Percentiles rank a stretch among this genome's conserved stretches.
Evolutionary conservation across 2,329 filamentous ascomycete genomes (phyloP).

Genomic region (Xylaria multiplex): DNA sequence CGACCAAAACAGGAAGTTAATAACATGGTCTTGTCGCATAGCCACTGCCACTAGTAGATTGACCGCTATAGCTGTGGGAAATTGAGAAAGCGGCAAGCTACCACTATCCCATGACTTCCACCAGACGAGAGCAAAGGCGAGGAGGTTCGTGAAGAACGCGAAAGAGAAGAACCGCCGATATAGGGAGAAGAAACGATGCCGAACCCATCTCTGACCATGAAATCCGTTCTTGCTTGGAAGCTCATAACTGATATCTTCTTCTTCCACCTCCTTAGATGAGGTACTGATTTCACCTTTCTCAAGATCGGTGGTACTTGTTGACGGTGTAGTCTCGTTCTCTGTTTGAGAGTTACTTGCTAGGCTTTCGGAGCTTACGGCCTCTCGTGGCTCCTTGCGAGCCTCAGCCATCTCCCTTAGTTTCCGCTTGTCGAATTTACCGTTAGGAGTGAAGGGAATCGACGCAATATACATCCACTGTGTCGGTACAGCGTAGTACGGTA

Average conservation of each 20-base stretch:
- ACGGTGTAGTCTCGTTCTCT: conserved; percentile 12
- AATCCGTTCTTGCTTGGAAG: conserved; percentile 54
- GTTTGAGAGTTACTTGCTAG: conserved; percentile 35
- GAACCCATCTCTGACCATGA: conserved; percentile 47
- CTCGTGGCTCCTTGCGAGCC: conserved; percentile 33
- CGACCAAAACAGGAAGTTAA: conserved; percentile 61
- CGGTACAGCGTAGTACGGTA: conserved; percentile 67
- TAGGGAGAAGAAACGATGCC: conserved; percentile 57
- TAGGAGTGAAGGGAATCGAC: conserved; percentile 61
- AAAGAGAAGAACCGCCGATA: conserved; percentile 68
- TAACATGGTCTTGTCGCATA: conserved; percentile 63
- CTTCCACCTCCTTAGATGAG: conserved; percentile 29
- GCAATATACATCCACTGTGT: conserved; percentile 55
- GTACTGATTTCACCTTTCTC: conserved; percentile 43
- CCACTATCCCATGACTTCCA: conserved; percentile 40
- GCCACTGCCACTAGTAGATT: conserved; percentile 63
- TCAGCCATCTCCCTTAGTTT: conserved; percentile 53
- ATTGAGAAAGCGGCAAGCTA: conserved; percentile 37
- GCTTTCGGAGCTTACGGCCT: conserved; percentile 22
- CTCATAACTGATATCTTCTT: conserved; percentile 41
- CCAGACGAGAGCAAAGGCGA: conserved; percentile 58
- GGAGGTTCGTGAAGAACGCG: conserved; percentile 61
- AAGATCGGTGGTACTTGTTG: conserved; percentile 24
- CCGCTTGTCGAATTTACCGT: conserved; percentile 67
- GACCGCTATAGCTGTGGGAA: conserved; percentile 56